Percentiles rank a stretch among this genome's conserved stretches.
phyloP scores from a whole-genome alignment of 257 asterid species.

The Nicotiana sylvestris region DNA sequence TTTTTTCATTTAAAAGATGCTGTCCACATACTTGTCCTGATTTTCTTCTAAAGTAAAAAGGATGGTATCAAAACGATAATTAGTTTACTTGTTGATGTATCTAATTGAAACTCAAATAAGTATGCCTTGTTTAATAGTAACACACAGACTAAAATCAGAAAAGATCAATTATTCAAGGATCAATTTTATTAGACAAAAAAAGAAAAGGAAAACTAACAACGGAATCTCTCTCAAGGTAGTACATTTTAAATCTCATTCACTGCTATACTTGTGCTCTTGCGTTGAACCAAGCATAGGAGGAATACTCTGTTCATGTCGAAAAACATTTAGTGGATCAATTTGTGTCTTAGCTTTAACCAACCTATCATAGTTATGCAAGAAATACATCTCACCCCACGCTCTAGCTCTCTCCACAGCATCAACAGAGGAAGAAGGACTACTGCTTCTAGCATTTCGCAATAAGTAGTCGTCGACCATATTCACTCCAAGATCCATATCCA shows the following conservation, averaged over 20 bases:
- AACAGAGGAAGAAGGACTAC: background rate
- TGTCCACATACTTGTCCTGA: too few species aligned
- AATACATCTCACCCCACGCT: slow-evolving; percentile 68
- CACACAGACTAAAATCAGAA: too few species aligned
- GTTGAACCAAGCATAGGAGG: slow-evolving; percentile 36
- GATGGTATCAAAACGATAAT: too few species aligned
- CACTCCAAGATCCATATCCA: slow-evolving; percentile 69
- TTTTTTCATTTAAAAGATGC: too few species aligned
- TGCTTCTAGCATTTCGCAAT: background rate
- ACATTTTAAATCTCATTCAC: background rate
- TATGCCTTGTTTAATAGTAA: too few species aligned
- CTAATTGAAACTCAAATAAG: too few species aligned
- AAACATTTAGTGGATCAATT: slow-evolving; percentile 56
- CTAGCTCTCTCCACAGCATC: slow-evolving; percentile 55
- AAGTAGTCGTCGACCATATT: slow-evolving; percentile 5
- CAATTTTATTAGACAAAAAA: too few species aligned
- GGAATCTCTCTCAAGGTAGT: background rate
- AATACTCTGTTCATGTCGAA: slow-evolving; percentile 60
- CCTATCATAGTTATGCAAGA: slow-evolving; percentile 61
- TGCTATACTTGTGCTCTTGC: slow-evolving; percentile 3
- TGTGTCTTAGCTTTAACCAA: slow-evolving; percentile 54
- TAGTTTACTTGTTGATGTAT: too few species aligned
- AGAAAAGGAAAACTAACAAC: background rate
- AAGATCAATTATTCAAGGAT: too few species aligned
- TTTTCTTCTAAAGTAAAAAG: too few species aligned